These are phyloP conservation scores for Tetracladium setigerum DNA, from an alignment of 495 filamentous ascomycete species.

Conservation along the genomic window DNA sequence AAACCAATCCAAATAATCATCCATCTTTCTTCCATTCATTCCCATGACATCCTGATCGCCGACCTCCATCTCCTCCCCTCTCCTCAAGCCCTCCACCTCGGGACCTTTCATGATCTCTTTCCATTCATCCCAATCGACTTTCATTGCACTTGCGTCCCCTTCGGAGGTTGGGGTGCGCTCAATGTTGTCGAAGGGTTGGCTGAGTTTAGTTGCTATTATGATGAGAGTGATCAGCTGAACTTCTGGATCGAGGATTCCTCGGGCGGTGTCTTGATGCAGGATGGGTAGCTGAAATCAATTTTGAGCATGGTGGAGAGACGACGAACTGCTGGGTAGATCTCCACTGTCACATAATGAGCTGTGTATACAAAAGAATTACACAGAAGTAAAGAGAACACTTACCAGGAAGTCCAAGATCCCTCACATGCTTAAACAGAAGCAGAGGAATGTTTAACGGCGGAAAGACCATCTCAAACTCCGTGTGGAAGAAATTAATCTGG, in stretches of 20 bases:
- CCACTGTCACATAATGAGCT: slow-evolving; percentile 35
- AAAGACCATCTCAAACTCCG: slow-evolving; percentile 60
- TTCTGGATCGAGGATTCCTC: slow-evolving; percentile 52
- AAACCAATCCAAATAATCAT: slow-evolving; percentile 87
- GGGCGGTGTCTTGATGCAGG: slow-evolving; percentile 17
- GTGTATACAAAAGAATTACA: too few species aligned
- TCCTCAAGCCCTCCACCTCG: slow-evolving; percentile 29
- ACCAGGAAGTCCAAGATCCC: slow-evolving; percentile 71
- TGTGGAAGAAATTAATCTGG: slow-evolving; percentile 52
- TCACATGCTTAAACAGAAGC: slow-evolving; percentile 61
- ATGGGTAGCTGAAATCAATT: slow-evolving; percentile 50
- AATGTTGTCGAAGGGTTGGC: slow-evolving; percentile 65
- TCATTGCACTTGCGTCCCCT: slow-evolving; percentile 52
- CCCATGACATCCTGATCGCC: slow-evolving; percentile 59
- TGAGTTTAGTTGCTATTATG: slow-evolving; percentile 70
- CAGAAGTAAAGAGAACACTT: slow-evolving; percentile 22
- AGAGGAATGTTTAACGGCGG: slow-evolving; percentile 63
- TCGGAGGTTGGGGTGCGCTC: slow-evolving; percentile 45
- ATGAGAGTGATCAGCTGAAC: slow-evolving; percentile 60
- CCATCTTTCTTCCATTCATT: slow-evolving; percentile 61
- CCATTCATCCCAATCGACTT: slow-evolving; percentile 72
- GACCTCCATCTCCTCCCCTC: slow-evolving; percentile 30
- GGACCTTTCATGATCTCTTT: slow-evolving; percentile 37
- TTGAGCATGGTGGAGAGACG: slow-evolving; percentile 49
- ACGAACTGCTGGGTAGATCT: slow-evolving; percentile 57